phyloP scores from a whole-genome alignment of 2,329 filamentous ascomycete species.

The Neoscytalidium dimidiatum region DNA sequence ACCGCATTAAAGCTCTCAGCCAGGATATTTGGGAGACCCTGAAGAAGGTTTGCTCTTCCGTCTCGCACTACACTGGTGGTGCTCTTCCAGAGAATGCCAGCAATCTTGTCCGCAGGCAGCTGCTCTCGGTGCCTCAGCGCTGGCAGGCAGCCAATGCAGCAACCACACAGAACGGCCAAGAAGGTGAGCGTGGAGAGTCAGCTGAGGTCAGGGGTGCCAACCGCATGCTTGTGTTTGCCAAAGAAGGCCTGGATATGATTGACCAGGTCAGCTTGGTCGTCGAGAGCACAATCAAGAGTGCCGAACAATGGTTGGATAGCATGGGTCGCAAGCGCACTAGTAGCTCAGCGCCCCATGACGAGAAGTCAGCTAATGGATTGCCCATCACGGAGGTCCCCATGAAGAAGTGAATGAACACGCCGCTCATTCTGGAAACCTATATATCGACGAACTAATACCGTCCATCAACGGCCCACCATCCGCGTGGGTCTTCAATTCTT shows the following conservation, averaged over 20 bases:
- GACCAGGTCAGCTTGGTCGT: slow-evolving; percentile 84
- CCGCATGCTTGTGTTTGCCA: slow-evolving; percentile 80
- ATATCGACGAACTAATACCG: neutral
- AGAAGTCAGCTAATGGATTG: neutral
- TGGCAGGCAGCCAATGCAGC: slow-evolving; percentile 70
- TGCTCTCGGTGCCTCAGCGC: slow-evolving; percentile 80
- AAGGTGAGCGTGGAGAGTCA: slow-evolving; percentile 20
- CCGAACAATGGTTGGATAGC: slow-evolving; percentile 86
- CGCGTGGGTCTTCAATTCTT: neutral
- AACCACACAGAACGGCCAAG: slow-evolving; percentile 27
- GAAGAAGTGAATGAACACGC: neutral
- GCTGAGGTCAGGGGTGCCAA: slow-evolving; percentile 64
- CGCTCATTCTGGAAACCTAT: neutral
- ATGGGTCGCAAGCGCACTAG: slow-evolving; percentile 52
- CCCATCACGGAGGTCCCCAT: neutral
- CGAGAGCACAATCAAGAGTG: slow-evolving; percentile 84
- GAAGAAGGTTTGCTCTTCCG: slow-evolving; percentile 77
- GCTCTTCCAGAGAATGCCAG: slow-evolving; percentile 87
- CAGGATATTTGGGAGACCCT: slow-evolving; percentile 56
- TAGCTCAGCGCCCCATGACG: neutral
- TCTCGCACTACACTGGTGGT: slow-evolving; percentile 89
- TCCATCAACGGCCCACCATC: neutral
- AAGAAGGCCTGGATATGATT: slow-evolving; percentile 93
- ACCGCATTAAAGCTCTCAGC: slow-evolving; percentile 69
- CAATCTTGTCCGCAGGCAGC: slow-evolving; percentile 77